Evolutionary conservation across 768 basidiomycete genomes (phyloP).

Genomic region (Leucocoprinus leucothites): DNA sequence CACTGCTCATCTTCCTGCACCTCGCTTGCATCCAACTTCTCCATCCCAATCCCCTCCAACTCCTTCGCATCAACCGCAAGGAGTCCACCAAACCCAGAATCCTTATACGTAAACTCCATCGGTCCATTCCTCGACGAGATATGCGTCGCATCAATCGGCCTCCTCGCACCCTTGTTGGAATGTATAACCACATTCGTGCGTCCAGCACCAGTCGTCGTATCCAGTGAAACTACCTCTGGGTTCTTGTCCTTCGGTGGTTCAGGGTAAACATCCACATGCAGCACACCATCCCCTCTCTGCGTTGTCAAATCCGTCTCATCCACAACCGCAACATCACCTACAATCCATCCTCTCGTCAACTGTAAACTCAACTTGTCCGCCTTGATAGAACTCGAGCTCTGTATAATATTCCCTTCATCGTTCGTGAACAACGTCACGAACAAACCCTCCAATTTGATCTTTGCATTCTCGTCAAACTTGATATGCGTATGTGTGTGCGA

Average conservation of each 20-base stretch:
- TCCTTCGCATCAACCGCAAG: constrained; percentile 38
- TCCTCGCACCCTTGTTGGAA: constrained; percentile 33
- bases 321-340: constrained; percentile 51
- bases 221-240: constrained; percentile 34
- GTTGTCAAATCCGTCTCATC: constrained; percentile 40
- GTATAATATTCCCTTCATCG: constrained; percentile 41
- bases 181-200: constrained; percentile 49
- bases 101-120: constrained; percentile 52
- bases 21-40: constrained; percentile 16
- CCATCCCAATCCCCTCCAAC: constrained; percentile 32
- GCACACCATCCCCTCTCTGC: constrained; percentile 46
- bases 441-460: constrained; percentile 40
- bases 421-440: constrained; percentile 39
- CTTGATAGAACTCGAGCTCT: constrained; percentile 38
- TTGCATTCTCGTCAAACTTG: constrained; percentile 42
- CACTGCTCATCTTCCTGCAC: constrained; percentile 21
- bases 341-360: constrained; percentile 53
- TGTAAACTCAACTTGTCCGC: constrained; percentile 40
- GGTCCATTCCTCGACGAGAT: constrained; percentile 48
- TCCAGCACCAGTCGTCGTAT: constrained; percentile 52
- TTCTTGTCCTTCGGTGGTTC: constrained; percentile 28
- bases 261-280: constrained; percentile 48
- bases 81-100: constrained; percentile 48
- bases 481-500: constrained; percentile 45
- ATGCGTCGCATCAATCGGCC: constrained; percentile 47